Evolutionary conservation across 2,329 filamentous ascomycete genomes (phyloP), one percentile per base, ranked within the genome.

Genomic region (Venturia effusa): DNA sequence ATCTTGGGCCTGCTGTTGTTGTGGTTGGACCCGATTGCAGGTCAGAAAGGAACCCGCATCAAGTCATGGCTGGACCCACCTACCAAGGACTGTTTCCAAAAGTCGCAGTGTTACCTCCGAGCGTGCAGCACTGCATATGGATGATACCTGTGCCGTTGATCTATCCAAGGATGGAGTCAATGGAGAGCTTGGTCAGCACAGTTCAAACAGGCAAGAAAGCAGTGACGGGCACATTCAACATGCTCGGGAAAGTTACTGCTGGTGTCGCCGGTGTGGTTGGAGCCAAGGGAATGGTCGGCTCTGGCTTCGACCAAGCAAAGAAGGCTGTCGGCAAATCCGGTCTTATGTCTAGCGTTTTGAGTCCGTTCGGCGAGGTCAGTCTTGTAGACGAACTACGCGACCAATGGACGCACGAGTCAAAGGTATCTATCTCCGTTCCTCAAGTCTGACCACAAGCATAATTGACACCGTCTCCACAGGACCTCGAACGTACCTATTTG

Each of bases 11-110:
- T 0, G 90, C 90, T 4, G 87, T 99, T 15, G 92, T 91, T 0
- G 88, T 96, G 0, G 88, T 96, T 61, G 94, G 93, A 0, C 88
- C 90, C 1, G 94, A 99, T 74, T 93, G 92, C 69, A 86, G 94
- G 62, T 96, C 92, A 5, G 94, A 99, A 76, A 82, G 94, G 61
- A 96, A 89, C 62, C 90, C 91, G 66, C 87, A 88, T 66, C 91
- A 96, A 70, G 94, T 99, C 63, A 88, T 99, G 83, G 93, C 93
- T 5, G 94, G 94, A 0, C 92, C 92, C 55, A 97, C 94, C 0
- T 99, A 99, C 73, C 94, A 99, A 75, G 94, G 94, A 41, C 83
- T 99, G 30, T 97, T 99, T 77, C 94, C 94, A 55, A 97, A 97
- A 75, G 86, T 99, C 39, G 93, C 92, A 1, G 88, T 89, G 70